Base-by-base conservation (phyloP, 2,329 filamentous ascomycete species). In the Paraconiothyrium brasiliense region DNA sequence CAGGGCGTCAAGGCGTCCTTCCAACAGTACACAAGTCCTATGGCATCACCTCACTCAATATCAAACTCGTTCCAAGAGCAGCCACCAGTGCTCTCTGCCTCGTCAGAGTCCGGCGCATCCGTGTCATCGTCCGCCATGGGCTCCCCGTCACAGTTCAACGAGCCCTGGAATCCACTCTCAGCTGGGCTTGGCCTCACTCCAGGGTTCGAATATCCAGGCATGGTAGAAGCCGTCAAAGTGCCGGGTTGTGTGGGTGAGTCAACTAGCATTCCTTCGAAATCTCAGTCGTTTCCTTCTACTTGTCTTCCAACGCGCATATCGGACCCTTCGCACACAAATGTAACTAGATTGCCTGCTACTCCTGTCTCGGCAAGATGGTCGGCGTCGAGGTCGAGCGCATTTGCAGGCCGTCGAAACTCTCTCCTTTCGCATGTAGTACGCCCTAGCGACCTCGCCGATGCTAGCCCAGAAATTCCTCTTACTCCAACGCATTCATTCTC, bases 171-270 rank as follows among this genome's bases (percentile, higher is more conserved):
- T 77, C 64, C 86, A 85, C 65, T 86, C 86, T 30, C 57, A 59
- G 69, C 85, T 55, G 84, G 84, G 57, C 80, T 91, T 39, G 86
- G 84, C 54, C 82, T 90, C 72, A 80, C 84, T 44, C 86, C 91
- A 71, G 79, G 85, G 52, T 87, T 87, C 73, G 80, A 86, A 55
- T 82, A 82, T 61, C 82, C 85, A 5, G 74, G 69, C 37, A 83
- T 85, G 60, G 76, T 83, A 48, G 80, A 81, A 44, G 76, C 74
- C 49, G 78, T 82, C 61, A 83, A 84, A 75, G 67, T 66, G 32
- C 63, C 73, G 44, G 79, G 78, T 52, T 84, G 79, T 76, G 81
- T 84, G 71, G 82, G 82, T 84, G 79, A 84, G 82, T 84, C 75
- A 62, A 66, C 63, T 61, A 64, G 59, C 58, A 58, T 82, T 81